Evolutionary conservation across 129 eudicot genomes (phyloP), one percentile per base, ranked within the genome.

Genomic region (Chrysanthemum lavandulifolium): DNA sequence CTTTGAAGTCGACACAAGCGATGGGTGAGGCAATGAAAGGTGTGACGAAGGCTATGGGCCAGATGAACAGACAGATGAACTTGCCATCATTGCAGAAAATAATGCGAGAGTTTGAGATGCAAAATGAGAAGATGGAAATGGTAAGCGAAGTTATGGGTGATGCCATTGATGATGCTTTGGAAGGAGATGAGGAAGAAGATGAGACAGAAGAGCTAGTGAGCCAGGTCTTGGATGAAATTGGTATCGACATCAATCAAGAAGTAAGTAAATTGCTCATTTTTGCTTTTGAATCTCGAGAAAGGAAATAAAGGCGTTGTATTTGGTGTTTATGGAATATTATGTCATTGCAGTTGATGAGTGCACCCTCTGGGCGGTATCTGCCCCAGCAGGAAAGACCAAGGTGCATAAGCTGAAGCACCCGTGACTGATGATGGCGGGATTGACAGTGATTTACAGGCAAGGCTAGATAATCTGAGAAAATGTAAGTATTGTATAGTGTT

Each of bases 21-120:
- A 93, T 93, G 96, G 98, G 98, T 53, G 98, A 93, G 81, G 98
- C 98, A 64, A 93, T 93, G 98, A 93, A 93, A 86, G 98, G 98
- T 23, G 98, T 93, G 31, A 93, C 98, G 3, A 93, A 93, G 83
- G 98, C 98, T 15, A 93, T 93, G 98, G 92, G 98, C 12, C 96
- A 89, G 70, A 93, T 92, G 98, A 92, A 92, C 65, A 84, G 90
- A 78, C 98, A 92, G 74, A 92, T 93, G 98, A 93, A 93, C 81
- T 80, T 89, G 68, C 98, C 98, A 56, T 78, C 91, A 15, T 79
- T 93, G 72, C 98, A 89, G 84, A 93, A 83, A 78, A 93, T 93
- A 70, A 89, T 92, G 98, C 91, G 78, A 84, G 98, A 92, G 72
- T 92, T 92, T 49, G 98, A 92, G 82, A 92, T 79, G 79, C 98